Base-by-base conservation (phyloP, 129 eudicot genomes). In the Solidago caesia region DNA sequence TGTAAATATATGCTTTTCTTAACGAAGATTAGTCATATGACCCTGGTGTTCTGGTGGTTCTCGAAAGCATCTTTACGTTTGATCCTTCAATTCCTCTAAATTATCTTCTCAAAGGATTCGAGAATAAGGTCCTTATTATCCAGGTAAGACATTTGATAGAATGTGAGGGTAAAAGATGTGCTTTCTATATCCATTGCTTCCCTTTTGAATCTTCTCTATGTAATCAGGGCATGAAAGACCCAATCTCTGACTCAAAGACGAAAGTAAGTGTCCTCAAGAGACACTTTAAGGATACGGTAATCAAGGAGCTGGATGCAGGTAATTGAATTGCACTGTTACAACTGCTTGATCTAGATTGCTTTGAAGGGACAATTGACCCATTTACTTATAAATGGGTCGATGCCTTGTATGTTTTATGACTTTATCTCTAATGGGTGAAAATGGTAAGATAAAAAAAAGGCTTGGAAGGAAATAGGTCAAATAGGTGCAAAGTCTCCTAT, bases 171-270 rank as follows among this genome's bases (percentile, higher is more conserved):
- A 58, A 21, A 10, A 12, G 29, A 44, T 33, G 46, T 63, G 68
- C 68, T 63, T 11, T 39, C 13, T 27, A 11, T 16, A 13, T 68
- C 39, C 42, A 48, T 21, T 49, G 53, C 27, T 39, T 11, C 52
- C 25, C 44, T 55, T 80, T 1, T 21, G 63, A 67, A 57, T 45
- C 33, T 61, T 73, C 16, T 46, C 15, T 79, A 68, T 48, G 45
- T 59, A 71, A 10, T 64, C 58, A 92, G 96, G 98, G 98, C 68
- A 93, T 90, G 96, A 93, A 85, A 85, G 98, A 93, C 80, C 96
- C 92, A 44, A 79, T 93, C n/a, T 79, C 78, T 0, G 83, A 93
- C 74, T 88, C 96, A 49, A 75, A 64, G 76, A 86, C 96, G 15
- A 81, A 72, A 76, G 75, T 90, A 57, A 87, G 83, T 45, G 77